Percentiles rank a stretch among this genome's conserved stretches.
These are phyloP conservation scores for Thymus mandschuricus DNA, from an alignment of 257 asterid species.

Conservation along the genomic window DNA sequence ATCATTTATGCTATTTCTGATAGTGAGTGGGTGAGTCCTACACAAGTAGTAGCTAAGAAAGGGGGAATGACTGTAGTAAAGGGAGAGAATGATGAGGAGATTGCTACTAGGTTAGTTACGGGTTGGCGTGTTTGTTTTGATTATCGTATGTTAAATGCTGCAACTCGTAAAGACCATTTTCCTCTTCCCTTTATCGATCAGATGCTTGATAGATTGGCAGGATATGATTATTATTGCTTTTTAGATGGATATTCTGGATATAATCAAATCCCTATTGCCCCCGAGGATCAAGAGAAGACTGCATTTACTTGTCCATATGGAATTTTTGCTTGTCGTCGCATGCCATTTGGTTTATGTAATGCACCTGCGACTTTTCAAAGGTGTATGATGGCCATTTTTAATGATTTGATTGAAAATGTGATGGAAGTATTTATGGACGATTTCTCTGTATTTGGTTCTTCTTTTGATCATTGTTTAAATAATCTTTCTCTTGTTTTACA, in stretches of 20 bases:
- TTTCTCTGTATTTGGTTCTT: too few relatives aligned
- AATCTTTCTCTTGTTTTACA: too few relatives aligned
- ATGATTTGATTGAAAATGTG: too few relatives aligned
- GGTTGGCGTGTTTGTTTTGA: not conserved
- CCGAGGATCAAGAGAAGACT: not conserved
- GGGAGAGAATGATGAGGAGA: not conserved
- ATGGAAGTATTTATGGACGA: too few relatives aligned
- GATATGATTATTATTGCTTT: not conserved
- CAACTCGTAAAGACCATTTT: not conserved
- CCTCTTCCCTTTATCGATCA: too few relatives aligned
- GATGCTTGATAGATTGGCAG: not conserved
- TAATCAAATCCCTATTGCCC: not conserved
- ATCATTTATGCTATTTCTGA: not conserved
- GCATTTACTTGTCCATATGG: not conserved
- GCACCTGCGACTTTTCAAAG: not conserved
- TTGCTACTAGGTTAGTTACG: too few relatives aligned
- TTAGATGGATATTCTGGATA: not conserved
- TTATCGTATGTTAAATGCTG: not conserved
- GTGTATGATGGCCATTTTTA: too few relatives aligned
- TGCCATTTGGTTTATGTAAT: not conserved
- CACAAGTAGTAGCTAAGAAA: not conserved
- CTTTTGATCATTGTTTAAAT: too few relatives aligned
- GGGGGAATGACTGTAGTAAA: not conserved
- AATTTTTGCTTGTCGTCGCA: too few relatives aligned
- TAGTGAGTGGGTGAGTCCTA: conserved; percentile 12